Conservation (phyloP, 257 asterid species). For the Anisodus acutangulus region DNA sequence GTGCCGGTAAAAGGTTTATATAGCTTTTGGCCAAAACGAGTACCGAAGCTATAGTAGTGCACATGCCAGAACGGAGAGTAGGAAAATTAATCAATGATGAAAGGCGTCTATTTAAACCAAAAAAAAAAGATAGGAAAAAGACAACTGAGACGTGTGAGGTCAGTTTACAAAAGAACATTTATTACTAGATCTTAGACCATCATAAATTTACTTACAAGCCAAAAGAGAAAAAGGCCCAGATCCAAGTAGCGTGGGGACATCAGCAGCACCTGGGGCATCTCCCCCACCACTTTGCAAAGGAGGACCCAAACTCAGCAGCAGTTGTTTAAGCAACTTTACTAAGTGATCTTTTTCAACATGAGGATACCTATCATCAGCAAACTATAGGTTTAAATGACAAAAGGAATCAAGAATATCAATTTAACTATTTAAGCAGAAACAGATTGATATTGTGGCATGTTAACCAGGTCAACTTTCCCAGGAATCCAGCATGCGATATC, state of each 20-base stretch:
- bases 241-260: slow-evolving; percentile 96
- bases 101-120: not conserved
- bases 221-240: slow-evolving; percentile 83
- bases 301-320: slow-evolving; percentile 67
- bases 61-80: slow-evolving; percentile 14
- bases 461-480: slow-evolving; percentile 23
- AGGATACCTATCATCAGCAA: slow-evolving; percentile 63
- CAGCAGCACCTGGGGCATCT: slow-evolving; percentile 74
- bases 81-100: not conserved
- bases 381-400: slow-evolving; percentile 4
- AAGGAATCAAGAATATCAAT: slow-evolving; percentile 24
- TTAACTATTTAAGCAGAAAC: slow-evolving; percentile 26
- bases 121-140: slow-evolving; percentile 9
- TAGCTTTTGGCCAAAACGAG: slow-evolving; percentile 14
- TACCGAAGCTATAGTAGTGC: slow-evolving; percentile 1
- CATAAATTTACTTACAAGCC: slow-evolving; percentile 56
- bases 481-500: not conserved
- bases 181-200: slow-evolving; percentile 21
- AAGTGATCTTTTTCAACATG: slow-evolving; percentile 81
- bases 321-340: slow-evolving; percentile 79
- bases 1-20: slow-evolving; percentile 2
- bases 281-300: slow-evolving; percentile 62
- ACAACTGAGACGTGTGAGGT: slow-evolving; percentile 33
- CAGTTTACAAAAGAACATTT: slow-evolving; percentile 29
- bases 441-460: not conserved